Conservation (phyloP, 2,329 filamentous ascomycete species). For the Colletotrichum horii region DNA sequence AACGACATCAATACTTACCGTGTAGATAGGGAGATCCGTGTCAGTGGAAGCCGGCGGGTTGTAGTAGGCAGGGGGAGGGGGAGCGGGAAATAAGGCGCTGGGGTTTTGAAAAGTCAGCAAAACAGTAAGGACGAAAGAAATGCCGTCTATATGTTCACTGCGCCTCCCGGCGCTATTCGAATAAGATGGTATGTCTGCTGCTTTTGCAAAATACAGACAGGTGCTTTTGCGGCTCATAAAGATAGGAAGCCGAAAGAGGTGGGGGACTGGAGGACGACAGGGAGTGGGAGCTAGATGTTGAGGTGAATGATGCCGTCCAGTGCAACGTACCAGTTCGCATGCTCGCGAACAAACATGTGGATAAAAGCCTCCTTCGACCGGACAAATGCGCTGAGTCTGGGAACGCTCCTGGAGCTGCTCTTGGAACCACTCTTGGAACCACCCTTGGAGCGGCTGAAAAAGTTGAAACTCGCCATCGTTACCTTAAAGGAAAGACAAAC, state of each 20-base stretch:
- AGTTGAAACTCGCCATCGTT: background rate
- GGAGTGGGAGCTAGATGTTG: background rate
- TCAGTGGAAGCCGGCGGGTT: too few relatives aligned
- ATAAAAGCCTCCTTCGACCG: background rate
- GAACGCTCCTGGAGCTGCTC: background rate
- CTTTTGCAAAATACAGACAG: background rate
- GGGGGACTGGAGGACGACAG: too few relatives aligned
- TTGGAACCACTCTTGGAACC: background rate
- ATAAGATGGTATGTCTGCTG: background rate
- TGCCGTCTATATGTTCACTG: background rate
- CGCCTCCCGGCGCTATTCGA: background rate
- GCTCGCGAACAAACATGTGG: background rate
- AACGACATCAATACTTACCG: background rate
- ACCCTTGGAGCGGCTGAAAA: background rate
- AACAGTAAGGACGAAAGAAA: fast-evolving
- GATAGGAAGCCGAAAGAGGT: fast-evolving
- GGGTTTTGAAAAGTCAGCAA: background rate
- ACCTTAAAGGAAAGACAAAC: background rate
- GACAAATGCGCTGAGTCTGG: background rate
- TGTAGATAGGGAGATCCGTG: too few relatives aligned
- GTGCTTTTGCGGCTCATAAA: fast-evolving
- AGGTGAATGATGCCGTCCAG: background rate
- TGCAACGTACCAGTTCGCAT: background rate
- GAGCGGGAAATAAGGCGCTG: too few relatives aligned
- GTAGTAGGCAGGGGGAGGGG: too few relatives aligned